Evolutionary conservation across 139 green algal species (phyloP), one percentile per base, ranked within the genome.

Genomic region (Zygnema circumcarinatum): DNA sequence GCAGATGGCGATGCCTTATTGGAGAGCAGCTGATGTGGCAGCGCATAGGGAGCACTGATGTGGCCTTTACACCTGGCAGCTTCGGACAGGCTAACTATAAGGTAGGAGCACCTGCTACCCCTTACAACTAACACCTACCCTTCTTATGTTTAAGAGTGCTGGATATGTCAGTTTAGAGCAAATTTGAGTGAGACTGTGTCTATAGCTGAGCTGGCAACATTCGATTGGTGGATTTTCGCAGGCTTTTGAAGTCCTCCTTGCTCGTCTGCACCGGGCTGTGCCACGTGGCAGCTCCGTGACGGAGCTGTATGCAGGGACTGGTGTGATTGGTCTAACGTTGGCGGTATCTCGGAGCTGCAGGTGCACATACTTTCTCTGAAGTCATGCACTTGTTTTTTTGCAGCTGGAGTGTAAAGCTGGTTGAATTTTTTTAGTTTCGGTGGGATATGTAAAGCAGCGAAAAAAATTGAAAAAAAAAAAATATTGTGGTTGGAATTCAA

Each of bases 271-370:
- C 38, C 20, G 16, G 25, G 76, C 42, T 21, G 91, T 96, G 29
- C 90, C 85, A 1, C 1, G 20, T 0, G 92, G 90, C 31, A 67
- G 68, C 1, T 52, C 47, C 0, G 86, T 96, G 0, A 83, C 86
- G 7, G 94, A 97, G 86, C 82, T 97, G 20, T 93, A 97, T 85
- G 93, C 94, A 29, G 95, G 95, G 1, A 91, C 93, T n/a, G 95
- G 95, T n/a, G 92, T 93, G 38, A 96, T 97, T 22, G 95, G 94
- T 2, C 90, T 97, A 1, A 92, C 90, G 0, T 53, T 84, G 36
- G 78, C 78, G 20, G 20, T 79, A 32, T 79, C 72, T 20, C 72
- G 72, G 33, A 21, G 33, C 20, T 79, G 72, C 72, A 16, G 72
- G 72, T 79, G 21, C 16, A 20, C 22, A 20, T 36, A 16, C 20